These are phyloP conservation scores for Mrakiaceae sp. DNA, from an alignment of 1,284 basidiomycete genomes.

Conservation along the genomic window DNA sequence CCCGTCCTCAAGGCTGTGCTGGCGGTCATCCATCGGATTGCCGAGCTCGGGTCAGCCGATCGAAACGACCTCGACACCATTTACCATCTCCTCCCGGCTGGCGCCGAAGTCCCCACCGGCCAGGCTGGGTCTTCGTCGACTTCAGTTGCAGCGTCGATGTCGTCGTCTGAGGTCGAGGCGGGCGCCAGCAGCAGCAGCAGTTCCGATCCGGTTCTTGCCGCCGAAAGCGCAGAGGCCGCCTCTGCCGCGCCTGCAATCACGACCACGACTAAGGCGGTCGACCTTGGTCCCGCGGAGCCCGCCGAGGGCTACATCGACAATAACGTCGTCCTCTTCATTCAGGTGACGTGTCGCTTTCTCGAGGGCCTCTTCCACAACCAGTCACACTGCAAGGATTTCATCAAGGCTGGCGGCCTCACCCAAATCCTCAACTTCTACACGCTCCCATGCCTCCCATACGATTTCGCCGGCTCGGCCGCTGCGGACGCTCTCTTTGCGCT, in stretches of 20 bases:
- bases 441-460: constrained; percentile 78
- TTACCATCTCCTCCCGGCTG: constrained; percentile 11
- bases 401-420: constrained; percentile 64
- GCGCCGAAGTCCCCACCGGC: neutral
- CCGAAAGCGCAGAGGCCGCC: neutral
- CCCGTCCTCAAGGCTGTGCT: constrained; percentile 66
- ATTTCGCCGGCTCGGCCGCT: constrained; percentile 69
- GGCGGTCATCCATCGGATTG: constrained; percentile 56
- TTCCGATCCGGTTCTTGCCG: no score
- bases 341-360: constrained; percentile 46
- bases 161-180: no score
- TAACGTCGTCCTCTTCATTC: constrained; percentile 48
- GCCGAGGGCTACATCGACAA: constrained; percentile 43
- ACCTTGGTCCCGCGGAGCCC: neutral
- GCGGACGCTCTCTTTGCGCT: constrained; percentile 79
- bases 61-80: constrained; percentile 13
- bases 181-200: no score
- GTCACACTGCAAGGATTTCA: constrained; percentile 80
- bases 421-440: constrained; percentile 65
- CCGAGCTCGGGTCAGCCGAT: constrained; percentile 46
- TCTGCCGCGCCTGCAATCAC: neutral
- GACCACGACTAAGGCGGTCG: neutral
- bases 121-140: neutral
- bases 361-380: constrained; percentile 87
- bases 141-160: no score